Percentiles rank a stretch among this genome's conserved stretches.
Conservation (phyloP, 352 stramenopile species). For the Globisporangium solare region DNA sequence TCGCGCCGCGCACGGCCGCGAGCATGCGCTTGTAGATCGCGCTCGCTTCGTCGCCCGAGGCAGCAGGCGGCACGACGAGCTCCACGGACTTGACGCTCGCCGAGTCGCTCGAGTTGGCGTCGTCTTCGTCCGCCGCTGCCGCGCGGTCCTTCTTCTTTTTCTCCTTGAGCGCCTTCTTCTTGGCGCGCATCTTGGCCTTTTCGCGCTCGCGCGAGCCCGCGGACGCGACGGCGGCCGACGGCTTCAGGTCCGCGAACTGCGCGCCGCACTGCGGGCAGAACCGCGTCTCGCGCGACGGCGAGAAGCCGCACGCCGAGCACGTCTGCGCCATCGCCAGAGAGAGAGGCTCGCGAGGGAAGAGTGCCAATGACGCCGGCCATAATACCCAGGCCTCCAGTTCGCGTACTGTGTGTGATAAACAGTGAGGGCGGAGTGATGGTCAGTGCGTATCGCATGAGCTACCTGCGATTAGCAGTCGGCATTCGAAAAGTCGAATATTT, state of each 20-base stretch:
- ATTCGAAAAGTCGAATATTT: too few species aligned
- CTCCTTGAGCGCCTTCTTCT: slow-evolving; percentile 20
- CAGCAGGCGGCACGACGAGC: slow-evolving; percentile 46
- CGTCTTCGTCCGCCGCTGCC: neutral
- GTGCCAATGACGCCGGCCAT: too few species aligned
- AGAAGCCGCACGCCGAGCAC: slow-evolving; percentile 44
- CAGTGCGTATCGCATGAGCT: too few species aligned
- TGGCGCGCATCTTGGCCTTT: slow-evolving; percentile 11
- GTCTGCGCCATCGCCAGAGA: slow-evolving; percentile 15
- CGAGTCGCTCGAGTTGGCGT: neutral
- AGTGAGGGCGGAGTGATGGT: too few species aligned
- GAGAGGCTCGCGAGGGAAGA: neutral
- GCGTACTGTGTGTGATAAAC: too few species aligned
- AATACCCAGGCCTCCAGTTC: too few species aligned
- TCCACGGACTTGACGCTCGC: slow-evolving; percentile 7
- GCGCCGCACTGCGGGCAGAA: slow-evolving; percentile 56
- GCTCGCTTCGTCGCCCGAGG: slow-evolving; percentile 62
- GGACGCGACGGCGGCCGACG: slow-evolving; percentile 2
- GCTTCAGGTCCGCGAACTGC: slow-evolving; percentile 15
- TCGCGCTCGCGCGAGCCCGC: neutral
- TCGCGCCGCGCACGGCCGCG: slow-evolving; percentile 65
- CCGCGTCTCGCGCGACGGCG: slow-evolving; percentile 21
- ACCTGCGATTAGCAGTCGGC: too few species aligned
- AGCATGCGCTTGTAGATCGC: slow-evolving; percentile 82
- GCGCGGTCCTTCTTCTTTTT: slow-evolving; percentile 15